These are phyloP conservation scores for Trichoderma atrobrunneum DNA, from an alignment of 2,329 filamentous ascomycete genomes.

Conservation along the genomic window DNA sequence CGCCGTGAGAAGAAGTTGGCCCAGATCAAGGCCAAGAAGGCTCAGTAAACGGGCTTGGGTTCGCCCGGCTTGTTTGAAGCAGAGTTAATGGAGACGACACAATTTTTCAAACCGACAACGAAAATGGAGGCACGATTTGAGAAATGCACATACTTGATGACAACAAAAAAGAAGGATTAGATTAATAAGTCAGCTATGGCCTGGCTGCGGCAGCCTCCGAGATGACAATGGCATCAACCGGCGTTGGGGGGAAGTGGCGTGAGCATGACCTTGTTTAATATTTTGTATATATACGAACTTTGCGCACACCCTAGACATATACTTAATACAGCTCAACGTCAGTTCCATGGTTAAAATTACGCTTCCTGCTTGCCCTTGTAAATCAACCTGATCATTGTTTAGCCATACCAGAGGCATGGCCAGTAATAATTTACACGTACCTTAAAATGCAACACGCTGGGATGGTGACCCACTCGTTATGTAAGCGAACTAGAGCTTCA, in stretches of 20 bases:
- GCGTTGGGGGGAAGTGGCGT: slow-evolving; percentile 19
- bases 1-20: slow-evolving; percentile 75
- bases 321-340: slow-evolving; percentile 34
- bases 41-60: slow-evolving; percentile 47
- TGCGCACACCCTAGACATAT: slow-evolving; percentile 31
- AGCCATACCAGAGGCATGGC: neutral
- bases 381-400: neutral
- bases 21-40: slow-evolving; percentile 62
- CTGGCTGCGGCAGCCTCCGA: slow-evolving; percentile 15
- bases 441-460: neutral
- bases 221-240: slow-evolving; percentile 18
- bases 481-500: neutral
- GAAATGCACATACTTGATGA: neutral
- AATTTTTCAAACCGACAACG: neutral
- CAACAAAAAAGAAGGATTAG: slow-evolving; percentile 9
- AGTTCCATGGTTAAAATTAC: slow-evolving; percentile 21
- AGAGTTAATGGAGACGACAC: neutral
- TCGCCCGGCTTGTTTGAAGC: neutral
- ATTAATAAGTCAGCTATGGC: slow-evolving; percentile 18
- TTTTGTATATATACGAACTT: slow-evolving; percentile 20
- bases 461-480: neutral
- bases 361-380: neutral
- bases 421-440: neutral
- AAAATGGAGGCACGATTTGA: neutral
- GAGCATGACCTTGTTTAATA: slow-evolving; percentile 17